Percentiles rank a stretch among this genome's conserved stretches.
Evolutionary conservation across 1,284 basidiomycete genomes (phyloP).

Genomic region (Meira miltonrushii): DNA sequence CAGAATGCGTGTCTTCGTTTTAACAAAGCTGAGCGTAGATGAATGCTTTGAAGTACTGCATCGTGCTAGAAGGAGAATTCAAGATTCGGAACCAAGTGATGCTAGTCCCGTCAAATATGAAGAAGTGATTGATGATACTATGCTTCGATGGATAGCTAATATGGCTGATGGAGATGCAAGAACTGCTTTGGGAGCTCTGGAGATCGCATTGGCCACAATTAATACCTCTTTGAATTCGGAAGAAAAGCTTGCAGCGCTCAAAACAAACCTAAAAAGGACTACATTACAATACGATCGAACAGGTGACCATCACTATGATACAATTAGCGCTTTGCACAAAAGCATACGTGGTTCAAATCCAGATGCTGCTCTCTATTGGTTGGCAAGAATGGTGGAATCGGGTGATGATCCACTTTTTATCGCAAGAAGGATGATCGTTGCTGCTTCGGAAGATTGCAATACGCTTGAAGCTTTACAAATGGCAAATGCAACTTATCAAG

Average conservation of each 20-base stretch:
- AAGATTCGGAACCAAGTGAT: neutral
- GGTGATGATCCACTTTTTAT: slow-evolving; percentile 85
- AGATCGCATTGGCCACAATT: slow-evolving; percentile 35
- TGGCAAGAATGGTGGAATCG: slow-evolving; percentile 53
- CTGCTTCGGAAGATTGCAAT: slow-evolving; percentile 79
- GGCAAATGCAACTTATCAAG: slow-evolving; percentile 37
- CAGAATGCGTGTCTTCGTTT: slow-evolving; percentile 62
- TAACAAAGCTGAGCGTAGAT: slow-evolving; percentile 34
- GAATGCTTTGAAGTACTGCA: slow-evolving; percentile 33
- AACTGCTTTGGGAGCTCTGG: slow-evolving; percentile 37
- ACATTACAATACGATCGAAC: slow-evolving; percentile 46
- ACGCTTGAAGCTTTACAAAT: slow-evolving; percentile 61
- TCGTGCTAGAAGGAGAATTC: slow-evolving; percentile 59
- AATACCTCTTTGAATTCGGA: slow-evolving; percentile 16
- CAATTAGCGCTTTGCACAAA: slow-evolving; percentile 83
- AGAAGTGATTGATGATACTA: slow-evolving; percentile 17
- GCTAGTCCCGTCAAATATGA: neutral
- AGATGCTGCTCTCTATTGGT: slow-evolving; percentile 79
- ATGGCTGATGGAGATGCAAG: slow-evolving; percentile 46
- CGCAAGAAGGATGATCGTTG: slow-evolving; percentile 72
- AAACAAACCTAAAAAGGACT: slow-evolving; percentile 31
- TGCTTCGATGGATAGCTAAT: slow-evolving; percentile 41
- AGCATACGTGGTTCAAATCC: slow-evolving; percentile 73
- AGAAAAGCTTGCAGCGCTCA: slow-evolving; percentile 24
- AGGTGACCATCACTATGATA: slow-evolving; percentile 63